Conservation (phyloP, 2,329 filamentous ascomycete genomes). For the Fusarium acutatum region DNA sequence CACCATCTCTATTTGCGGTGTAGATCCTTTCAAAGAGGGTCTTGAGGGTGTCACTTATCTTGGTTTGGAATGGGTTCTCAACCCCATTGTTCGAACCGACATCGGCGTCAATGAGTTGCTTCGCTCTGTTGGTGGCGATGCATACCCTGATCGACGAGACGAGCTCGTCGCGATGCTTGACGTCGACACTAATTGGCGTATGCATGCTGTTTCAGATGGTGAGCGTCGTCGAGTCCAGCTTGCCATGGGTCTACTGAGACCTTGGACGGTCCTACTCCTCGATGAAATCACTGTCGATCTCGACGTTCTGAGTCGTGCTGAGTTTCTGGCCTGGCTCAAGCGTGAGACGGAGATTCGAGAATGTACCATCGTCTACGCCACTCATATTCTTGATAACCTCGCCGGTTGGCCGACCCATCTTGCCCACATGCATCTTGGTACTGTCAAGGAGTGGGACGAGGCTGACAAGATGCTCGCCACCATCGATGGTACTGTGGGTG, state of each 20-base stretch:
- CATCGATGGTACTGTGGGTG: conserved; percentile 50
- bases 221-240: conserved; percentile 92
- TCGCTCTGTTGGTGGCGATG: conserved; percentile 83
- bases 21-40: conserved; percentile 90
- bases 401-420: conserved; percentile 95
- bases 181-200: conserved; percentile 90
- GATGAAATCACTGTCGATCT: conserved; percentile 98
- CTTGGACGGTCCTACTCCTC: conserved; percentile 89
- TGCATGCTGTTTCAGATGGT: conserved; percentile 95
- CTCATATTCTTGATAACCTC: conserved; percentile 95
- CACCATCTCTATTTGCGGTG: conserved; percentile 79
- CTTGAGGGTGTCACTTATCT: conserved; percentile 97
- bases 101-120: conserved; percentile 91
- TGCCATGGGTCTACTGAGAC: conserved; percentile 91
- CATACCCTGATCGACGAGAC: conserved; percentile 82
- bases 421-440: conserved; percentile 92
- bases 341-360: conserved; percentile 81
- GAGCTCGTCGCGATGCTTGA: conserved; percentile 89
- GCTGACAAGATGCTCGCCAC: conserved; percentile 73
- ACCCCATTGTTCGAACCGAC: conserved; percentile 94
- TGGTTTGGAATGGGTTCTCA: conserved; percentile 96
- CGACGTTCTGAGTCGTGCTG: conserved; percentile 83
- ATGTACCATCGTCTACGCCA: conserved; percentile 96
- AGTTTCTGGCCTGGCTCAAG: conserved; percentile 88
- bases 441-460: conserved; percentile 84